Evolutionary conservation across 2,329 filamentous ascomycete genomes (phyloP).

Genomic region (Trichoderma sp.): DNA sequence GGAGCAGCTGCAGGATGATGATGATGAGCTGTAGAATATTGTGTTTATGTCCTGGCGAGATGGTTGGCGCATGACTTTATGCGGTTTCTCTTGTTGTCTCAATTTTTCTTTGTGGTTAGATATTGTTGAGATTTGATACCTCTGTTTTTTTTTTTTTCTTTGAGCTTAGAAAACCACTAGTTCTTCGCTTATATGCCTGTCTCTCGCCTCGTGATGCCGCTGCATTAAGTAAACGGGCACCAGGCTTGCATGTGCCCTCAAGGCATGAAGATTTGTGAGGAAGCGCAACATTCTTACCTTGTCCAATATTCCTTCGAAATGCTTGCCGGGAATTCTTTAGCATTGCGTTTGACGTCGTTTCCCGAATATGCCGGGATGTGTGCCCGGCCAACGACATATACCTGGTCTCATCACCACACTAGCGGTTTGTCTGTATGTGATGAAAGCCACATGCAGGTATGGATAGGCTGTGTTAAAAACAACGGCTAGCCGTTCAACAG

Average conservation of each 20-base stretch:
- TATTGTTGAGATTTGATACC: background rate
- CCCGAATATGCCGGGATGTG: background rate
- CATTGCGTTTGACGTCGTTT: background rate
- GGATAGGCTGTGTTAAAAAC: no score
- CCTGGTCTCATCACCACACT: background rate
- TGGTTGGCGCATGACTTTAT: background rate
- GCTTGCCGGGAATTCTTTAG: background rate
- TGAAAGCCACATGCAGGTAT: background rate
- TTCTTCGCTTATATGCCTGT: background rate
- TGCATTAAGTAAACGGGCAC: background rate
- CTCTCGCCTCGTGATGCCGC: background rate
- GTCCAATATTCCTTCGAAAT: background rate
- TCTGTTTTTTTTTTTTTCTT: background rate
- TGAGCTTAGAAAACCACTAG: background rate
- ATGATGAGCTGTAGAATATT: conserved; percentile 9
- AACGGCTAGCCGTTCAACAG: background rate
- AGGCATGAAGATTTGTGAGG: background rate
- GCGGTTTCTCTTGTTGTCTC: background rate
- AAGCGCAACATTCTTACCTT: background rate
- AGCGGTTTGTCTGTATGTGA: background rate
- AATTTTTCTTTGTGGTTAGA: background rate
- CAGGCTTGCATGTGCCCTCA: background rate
- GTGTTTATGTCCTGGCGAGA: background rate
- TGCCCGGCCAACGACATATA: background rate
- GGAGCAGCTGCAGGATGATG: conserved; percentile 13